phyloP scores from a whole-genome alignment of 371 early-diverging fungal genomes.

The Mortierella sp. region DNA sequence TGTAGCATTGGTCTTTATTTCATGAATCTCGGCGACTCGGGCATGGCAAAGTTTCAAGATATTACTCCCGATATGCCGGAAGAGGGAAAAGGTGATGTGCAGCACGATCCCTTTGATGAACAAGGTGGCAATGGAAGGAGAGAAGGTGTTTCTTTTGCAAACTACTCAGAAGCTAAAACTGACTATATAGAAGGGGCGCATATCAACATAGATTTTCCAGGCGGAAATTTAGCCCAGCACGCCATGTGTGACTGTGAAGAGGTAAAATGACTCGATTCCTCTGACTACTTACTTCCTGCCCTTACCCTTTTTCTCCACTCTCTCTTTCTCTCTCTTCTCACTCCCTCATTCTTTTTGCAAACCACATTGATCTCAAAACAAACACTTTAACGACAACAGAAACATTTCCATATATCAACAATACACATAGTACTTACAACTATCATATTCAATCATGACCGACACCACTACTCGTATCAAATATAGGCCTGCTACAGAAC shows the following conservation, averaged over 20 bases:
- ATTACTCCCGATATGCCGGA: no score
- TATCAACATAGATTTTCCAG: no score
- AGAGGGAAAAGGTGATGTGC: no score
- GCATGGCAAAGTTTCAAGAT: no score
- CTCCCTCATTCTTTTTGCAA: constrained; percentile 3
- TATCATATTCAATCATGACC: constrained; percentile 27
- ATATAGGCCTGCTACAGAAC: constrained; percentile 90
- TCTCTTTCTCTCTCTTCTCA: background rate
- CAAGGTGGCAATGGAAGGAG: no score
- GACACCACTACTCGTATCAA: constrained; percentile 60
- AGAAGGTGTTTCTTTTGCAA: no score
- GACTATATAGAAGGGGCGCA: no score
- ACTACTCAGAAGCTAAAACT: no score
- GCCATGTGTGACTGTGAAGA: constrained; percentile 2
- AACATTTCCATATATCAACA: background rate
- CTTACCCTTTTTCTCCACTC: background rate
- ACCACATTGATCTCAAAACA: background rate
- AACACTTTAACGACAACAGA: background rate
- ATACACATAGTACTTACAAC: background rate
- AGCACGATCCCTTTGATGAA: no score
- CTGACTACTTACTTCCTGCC: background rate
- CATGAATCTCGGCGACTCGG: no score
- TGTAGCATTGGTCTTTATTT: no score
- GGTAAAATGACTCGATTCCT: background rate
- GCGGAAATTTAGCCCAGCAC: background rate